Percentiles rank a stretch among this genome's conserved stretches.
Evolutionary conservation across 2,329 filamentous ascomycete species (phyloP).

Genomic region (Ophiostoma perfectum): DNA sequence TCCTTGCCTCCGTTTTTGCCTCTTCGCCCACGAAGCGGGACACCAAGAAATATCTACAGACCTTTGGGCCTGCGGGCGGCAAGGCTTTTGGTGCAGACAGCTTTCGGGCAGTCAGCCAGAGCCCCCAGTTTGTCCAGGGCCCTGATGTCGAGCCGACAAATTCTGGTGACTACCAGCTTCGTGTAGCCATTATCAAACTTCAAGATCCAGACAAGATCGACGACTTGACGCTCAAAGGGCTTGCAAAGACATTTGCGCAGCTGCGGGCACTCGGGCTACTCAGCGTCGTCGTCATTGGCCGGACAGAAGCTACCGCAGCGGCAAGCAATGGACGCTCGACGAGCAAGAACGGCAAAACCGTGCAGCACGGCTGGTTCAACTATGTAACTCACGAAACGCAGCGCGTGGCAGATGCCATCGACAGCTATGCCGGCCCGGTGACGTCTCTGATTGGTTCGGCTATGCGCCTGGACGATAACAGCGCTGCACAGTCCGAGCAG

Average conservation of each 20-base stretch:
- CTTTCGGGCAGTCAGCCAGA: constrained; percentile 32
- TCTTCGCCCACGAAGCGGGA: constrained; percentile 90
- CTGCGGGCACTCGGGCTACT: constrained; percentile 74
- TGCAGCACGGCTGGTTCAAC: constrained; percentile 32
- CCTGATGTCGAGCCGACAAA: constrained; percentile 26
- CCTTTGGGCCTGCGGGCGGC: constrained; percentile 54
- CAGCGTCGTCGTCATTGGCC: constrained; percentile 79
- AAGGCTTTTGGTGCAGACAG: constrained; percentile 25
- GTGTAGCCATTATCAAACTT: constrained; percentile 83
- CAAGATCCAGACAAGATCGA: constrained; percentile 66
- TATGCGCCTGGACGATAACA: constrained; percentile 36
- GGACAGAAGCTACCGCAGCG: constrained; percentile 35
- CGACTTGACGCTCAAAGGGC: constrained; percentile 62
- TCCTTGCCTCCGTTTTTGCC: constrained; percentile 79
- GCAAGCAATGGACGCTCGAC: constrained; percentile 13
- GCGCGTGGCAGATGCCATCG: constrained; percentile 69
- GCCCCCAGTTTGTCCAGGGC: constrained; percentile 37
- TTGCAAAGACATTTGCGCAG: constrained; percentile 79
- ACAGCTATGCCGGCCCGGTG: constrained; percentile 60
- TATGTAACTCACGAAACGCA: constrained; percentile 57
- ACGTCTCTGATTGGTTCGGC: constrained; percentile 62
- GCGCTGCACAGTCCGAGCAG: background rate
- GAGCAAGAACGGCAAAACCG: constrained; percentile 27
- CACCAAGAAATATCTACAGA: constrained; percentile 83
- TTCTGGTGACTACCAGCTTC: constrained; percentile 42